phyloP scores from a whole-genome alignment of 495 filamentous ascomycete genomes.

The Astrocystis sublimbata region DNA sequence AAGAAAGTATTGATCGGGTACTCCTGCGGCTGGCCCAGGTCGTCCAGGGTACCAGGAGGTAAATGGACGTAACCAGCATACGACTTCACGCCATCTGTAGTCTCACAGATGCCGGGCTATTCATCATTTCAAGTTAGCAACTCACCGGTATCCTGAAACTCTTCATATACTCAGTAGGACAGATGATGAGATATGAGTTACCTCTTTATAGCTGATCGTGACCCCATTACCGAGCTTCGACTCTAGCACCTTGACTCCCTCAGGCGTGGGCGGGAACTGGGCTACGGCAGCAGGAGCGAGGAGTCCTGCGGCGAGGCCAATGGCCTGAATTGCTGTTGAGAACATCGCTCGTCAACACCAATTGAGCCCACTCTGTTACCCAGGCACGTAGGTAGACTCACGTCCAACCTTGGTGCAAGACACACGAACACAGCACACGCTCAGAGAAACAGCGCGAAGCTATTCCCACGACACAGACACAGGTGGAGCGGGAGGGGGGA shows the following conservation, averaged over 20 bases:
- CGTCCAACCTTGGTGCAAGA: neutral
- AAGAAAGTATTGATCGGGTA: conserved; percentile 40
- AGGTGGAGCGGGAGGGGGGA: too few relatives aligned
- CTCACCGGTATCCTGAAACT: neutral
- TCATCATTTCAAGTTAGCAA: conserved; percentile 1
- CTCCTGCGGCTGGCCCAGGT: conserved; percentile 29
- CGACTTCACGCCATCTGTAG: conserved; percentile 34
- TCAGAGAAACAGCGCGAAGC: neutral
- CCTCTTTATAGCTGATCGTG: conserved; percentile 66
- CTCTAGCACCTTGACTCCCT: conserved; percentile 55
- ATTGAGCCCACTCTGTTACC: neutral
- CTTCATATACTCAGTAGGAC: conserved; percentile 11
- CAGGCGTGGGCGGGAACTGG: conserved; percentile 59
- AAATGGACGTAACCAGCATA: conserved; percentile 37
- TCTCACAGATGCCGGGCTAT: conserved; percentile 37
- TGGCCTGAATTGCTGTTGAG: neutral
- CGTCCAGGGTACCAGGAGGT: conserved; percentile 28
- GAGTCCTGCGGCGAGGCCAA: conserved; percentile 15
- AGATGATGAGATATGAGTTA: conserved; percentile 24
- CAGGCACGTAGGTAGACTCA: neutral
- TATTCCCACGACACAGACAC: neutral
- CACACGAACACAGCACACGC: neutral
- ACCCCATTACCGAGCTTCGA: conserved; percentile 61
- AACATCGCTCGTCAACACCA: neutral
- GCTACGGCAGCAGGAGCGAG: conserved; percentile 21